These are phyloP conservation scores for Gossypium bickii DNA, from an alignment of 345 rosid genomes.

Conservation along the genomic window DNA sequence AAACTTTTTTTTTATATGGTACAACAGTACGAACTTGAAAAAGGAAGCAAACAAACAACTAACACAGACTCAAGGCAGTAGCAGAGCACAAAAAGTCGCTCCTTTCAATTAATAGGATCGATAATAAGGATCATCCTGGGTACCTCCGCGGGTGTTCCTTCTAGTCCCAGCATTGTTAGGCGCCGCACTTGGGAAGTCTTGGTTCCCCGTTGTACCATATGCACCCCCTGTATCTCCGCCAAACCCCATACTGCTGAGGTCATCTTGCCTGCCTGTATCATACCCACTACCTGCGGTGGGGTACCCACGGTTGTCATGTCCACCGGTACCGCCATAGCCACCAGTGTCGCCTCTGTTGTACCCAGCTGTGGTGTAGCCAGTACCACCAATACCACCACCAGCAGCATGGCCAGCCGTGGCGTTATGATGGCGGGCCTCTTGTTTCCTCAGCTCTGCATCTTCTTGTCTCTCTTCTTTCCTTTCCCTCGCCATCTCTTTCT, in stretches of 20 bases:
- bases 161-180: neutral
- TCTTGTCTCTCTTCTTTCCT: slow-evolving; percentile 47
- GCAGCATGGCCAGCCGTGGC: slow-evolving; percentile 32
- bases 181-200: neutral
- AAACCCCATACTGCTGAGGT: neutral
- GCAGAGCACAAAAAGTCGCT: neutral
- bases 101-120: neutral
- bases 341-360: neutral
- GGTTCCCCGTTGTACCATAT: neutral
- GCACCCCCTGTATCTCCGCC: neutral
- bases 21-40: neutral
- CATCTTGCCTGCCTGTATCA: neutral
- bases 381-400: neutral
- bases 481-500: slow-evolving; percentile 59
- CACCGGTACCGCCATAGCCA: neutral
- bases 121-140: neutral
- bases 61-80: too few relatives aligned
- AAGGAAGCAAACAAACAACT: neutral
- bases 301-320: neutral
- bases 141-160: neutral
- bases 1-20: neutral
- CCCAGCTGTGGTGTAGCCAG: slow-evolving; percentile 10
- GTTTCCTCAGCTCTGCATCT: slow-evolving; percentile 47
- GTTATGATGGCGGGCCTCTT: slow-evolving; percentile 43
- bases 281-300: neutral